Conservation (phyloP, 805 yeast genomes). For the Clavispora fructus region DNA sequence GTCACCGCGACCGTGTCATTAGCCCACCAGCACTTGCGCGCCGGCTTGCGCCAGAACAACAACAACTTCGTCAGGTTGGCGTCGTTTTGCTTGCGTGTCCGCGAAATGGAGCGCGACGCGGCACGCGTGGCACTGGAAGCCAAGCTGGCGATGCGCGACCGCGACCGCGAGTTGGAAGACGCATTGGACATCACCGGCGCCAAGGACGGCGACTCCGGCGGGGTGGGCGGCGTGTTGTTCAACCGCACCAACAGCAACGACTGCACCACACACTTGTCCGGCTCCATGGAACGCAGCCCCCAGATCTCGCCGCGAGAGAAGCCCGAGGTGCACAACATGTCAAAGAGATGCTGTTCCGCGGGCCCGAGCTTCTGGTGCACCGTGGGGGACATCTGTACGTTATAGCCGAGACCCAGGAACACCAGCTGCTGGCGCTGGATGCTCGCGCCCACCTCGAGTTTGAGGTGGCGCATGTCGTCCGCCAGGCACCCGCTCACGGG, state of each 20-base stretch:
- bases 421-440: conserved; percentile 54
- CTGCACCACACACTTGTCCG: conserved; percentile 79
- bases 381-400: conserved; percentile 19
- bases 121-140: conserved; percentile 54
- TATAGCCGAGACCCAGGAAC: conserved; percentile 76
- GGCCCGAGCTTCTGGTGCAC: conserved; percentile 60
- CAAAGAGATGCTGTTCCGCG: conserved; percentile 91
- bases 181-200: conserved; percentile 41
- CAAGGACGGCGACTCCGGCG: conserved; percentile 41
- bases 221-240: conserved; percentile 30
- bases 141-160: conserved; percentile 52
- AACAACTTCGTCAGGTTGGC: conserved; percentile 56
- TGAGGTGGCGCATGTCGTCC: conserved; percentile 62
- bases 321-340: conserved; percentile 92
- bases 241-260: conserved; percentile 72
- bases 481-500: conserved; percentile 51
- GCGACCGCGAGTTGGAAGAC: conserved; percentile 28
- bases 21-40: conserved; percentile 98
- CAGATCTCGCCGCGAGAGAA: conserved; percentile 61
- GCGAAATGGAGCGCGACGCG: conserved; percentile 54
- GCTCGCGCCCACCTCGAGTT: conserved; percentile 66
- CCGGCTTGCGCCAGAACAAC: conserved; percentile 96
- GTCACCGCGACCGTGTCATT: conserved; percentile 49
- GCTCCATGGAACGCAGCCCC: conserved; percentile 90
- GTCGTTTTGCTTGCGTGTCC: conserved; percentile 39